A percentile compares a stretch with the other conserved stretches of the same genome.
These are phyloP conservation scores for Podaxis sp. DNA, from an alignment of 768 basidiomycete species.

Conservation along the genomic window DNA sequence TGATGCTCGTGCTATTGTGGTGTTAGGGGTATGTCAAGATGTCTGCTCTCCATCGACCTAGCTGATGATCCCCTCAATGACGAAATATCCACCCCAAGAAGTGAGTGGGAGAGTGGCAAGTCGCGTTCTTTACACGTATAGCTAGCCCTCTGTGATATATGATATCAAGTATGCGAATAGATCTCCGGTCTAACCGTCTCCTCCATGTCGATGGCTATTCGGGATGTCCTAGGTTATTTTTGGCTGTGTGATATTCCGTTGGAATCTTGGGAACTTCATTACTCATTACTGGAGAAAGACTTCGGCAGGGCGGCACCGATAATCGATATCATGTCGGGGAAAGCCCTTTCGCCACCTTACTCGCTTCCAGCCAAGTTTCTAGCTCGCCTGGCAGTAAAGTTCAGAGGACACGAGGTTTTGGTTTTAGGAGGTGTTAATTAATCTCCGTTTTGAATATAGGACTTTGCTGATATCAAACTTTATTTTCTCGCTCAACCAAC, in stretches of 20 bases:
- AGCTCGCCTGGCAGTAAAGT: constrained; percentile 3
- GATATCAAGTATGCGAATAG: too few relatives aligned
- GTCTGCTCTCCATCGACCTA: not conserved
- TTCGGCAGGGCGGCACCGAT: not conserved
- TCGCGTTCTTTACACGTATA: too few relatives aligned
- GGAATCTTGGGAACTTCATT: constrained; percentile 3
- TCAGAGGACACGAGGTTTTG: constrained; percentile 2
- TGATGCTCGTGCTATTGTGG: not conserved
- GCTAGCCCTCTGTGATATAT: too few relatives aligned
- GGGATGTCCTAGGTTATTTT: not conserved
- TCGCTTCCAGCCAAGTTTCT: not conserved
- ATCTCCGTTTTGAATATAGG: constrained; percentile 3
- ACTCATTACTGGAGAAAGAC: not conserved
- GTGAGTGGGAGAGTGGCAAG: too few relatives aligned
- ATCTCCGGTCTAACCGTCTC: too few relatives aligned
- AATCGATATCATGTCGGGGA: not conserved
- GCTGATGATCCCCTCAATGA: not conserved
- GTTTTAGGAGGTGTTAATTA: not conserved
- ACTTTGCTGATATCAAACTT: constrained; percentile 10
- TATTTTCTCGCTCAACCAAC: constrained; percentile 7
- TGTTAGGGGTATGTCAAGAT: not conserved
- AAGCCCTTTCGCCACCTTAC: not conserved
- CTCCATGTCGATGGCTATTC: not conserved
- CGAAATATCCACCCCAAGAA: too few relatives aligned
- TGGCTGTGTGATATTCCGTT: not conserved